Conservation (phyloP, 345 rosid species). For the Melaleuca quinquenervia region DNA sequence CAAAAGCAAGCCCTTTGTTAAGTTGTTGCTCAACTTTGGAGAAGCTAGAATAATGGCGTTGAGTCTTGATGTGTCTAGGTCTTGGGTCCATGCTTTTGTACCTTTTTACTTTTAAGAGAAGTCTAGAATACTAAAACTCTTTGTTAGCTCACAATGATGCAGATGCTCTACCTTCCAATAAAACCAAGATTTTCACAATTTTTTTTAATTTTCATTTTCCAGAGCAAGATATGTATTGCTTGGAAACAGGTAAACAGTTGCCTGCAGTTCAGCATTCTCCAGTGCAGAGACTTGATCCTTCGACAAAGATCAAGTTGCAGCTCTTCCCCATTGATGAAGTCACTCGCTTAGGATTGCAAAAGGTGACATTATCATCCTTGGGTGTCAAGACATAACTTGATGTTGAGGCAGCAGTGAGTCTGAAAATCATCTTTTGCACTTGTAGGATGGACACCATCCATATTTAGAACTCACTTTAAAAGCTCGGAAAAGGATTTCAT, state of each 20-base stretch:
- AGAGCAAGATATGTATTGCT: not conserved
- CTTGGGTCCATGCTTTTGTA: not conserved
- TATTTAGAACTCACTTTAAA: slow-evolving; percentile 65
- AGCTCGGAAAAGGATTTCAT: slow-evolving; percentile 4
- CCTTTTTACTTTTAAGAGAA: not conserved
- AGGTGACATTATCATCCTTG: slow-evolving; percentile 21
- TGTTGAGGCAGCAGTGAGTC: not conserved
- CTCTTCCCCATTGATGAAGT: slow-evolving; percentile 71
- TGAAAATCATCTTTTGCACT: not conserved
- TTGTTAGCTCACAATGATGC: not conserved
- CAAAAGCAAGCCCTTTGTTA: not conserved
- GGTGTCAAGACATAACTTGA: not conserved
- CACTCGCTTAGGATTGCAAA: slow-evolving; percentile 56
- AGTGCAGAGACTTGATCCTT: slow-evolving; percentile 15
- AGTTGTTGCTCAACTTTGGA: not conserved
- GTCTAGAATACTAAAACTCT: not conserved
- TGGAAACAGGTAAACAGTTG: not conserved
- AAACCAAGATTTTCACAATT: not conserved
- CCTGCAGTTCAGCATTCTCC: slow-evolving; percentile 12
- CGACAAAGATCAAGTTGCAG: slow-evolving; percentile 64
- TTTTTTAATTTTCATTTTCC: not conserved
- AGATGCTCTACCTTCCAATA: not conserved
- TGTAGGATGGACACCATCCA: slow-evolving; percentile 78
- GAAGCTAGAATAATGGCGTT: not conserved
- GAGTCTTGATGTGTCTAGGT: not conserved